These are phyloP conservation scores for Apium graveolens DNA, from an alignment of 129 eudicot species.

Conservation along the genomic window DNA sequence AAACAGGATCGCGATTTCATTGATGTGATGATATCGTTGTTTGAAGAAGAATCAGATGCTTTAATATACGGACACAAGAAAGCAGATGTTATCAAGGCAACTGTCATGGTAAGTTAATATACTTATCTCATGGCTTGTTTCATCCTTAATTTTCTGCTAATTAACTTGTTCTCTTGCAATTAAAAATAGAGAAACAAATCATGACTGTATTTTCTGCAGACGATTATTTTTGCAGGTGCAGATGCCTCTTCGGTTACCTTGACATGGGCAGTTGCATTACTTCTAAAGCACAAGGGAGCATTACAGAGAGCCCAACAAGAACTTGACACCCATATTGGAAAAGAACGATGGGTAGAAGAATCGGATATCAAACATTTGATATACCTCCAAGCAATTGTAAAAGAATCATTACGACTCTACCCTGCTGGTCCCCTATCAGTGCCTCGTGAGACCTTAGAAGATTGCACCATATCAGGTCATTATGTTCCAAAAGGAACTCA, in stretches of 20 bases:
- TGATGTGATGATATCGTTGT: constrained; percentile 15
- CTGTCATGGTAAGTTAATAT: background rate
- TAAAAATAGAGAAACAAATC: too few species aligned
- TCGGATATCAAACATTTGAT: constrained; percentile 12
- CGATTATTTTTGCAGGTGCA: constrained; percentile 8
- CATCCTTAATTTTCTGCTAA: background rate
- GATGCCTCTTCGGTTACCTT: constrained; percentile 6
- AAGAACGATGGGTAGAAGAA: constrained; percentile 5
- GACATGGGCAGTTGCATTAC: constrained; percentile 13
- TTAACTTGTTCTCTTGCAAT: background rate
- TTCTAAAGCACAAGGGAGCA: background rate
- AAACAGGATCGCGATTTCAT: constrained; percentile 14
- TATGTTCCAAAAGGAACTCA: constrained; percentile 9
- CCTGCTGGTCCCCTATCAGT: constrained; percentile 9
- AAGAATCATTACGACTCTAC: constrained; percentile 12
- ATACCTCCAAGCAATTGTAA: constrained; percentile 14
- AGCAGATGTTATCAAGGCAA: background rate
- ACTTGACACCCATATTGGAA: constrained; percentile 13
- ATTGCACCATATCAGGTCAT: constrained; percentile 17
- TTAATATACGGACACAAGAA: background rate
- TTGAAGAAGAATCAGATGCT: constrained; percentile 6
- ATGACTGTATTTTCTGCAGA: constrained; percentile 4
- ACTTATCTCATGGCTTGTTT: background rate
- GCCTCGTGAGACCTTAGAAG: constrained; percentile 13
- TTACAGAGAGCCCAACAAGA: constrained; percentile 12